Conservation (phyloP, 1,284 basidiomycete species). For the Cystobasidium pallidum region DNA sequence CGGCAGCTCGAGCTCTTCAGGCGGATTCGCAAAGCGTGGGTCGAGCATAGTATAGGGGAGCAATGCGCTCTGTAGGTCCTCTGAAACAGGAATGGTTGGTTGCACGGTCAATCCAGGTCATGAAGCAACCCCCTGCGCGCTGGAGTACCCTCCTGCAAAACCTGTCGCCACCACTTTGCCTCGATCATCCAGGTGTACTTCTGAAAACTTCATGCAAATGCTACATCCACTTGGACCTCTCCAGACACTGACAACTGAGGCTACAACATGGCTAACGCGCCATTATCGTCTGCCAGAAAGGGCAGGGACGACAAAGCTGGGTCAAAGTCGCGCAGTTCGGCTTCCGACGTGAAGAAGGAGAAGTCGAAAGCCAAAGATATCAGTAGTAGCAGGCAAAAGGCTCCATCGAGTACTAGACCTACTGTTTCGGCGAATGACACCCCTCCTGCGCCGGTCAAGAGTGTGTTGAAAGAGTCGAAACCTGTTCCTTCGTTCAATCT, state of each 20-base stretch:
- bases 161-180: slow-evolving; percentile 23
- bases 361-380: slow-evolving; percentile 20
- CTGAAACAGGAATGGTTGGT: too few relatives aligned
- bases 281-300: slow-evolving; percentile 19
- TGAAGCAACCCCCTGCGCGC: too few relatives aligned
- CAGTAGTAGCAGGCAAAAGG: background rate
- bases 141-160: slow-evolving; percentile 3
- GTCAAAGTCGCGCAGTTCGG: slow-evolving; percentile 29
- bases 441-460: slow-evolving; percentile 16
- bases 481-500: slow-evolving; percentile 28
- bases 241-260: background rate
- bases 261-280: slow-evolving; percentile 23
- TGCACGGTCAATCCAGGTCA: too few relatives aligned
- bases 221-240: background rate
- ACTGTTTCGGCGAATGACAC: background rate
- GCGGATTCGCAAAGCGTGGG: slow-evolving; percentile 29
- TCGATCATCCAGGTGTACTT: slow-evolving; percentile 11
- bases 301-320: slow-evolving; percentile 24
- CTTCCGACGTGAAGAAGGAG: slow-evolving; percentile 20
- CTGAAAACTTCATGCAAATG: slow-evolving; percentile 11
- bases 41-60: slow-evolving; percentile 20
- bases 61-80: background rate
- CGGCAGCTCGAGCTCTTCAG: slow-evolving; percentile 33
- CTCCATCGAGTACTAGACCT: background rate
- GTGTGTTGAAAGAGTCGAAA: slow-evolving; percentile 27